Base-by-base conservation (phyloP, 73 alveolate species). In the Symbiodinium pilosum region DNA sequence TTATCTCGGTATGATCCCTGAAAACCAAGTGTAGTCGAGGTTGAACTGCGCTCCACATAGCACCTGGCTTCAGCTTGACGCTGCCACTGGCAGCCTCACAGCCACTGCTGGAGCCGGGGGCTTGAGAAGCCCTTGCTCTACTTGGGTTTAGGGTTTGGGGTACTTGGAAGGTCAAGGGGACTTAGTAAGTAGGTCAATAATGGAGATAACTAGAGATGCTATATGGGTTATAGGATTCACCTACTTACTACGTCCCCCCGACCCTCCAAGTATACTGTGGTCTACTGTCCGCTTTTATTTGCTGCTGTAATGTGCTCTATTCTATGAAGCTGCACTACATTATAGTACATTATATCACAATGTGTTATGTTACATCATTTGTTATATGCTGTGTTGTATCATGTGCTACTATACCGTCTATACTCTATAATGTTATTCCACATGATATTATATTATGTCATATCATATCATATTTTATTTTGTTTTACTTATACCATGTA, bases 71-170 rank as follows among this genome's bases (percentile, higher is more conserved):
- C 34, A 16, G 75, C 75, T 56, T 34, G 75, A 56, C 32, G 75
- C 75, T 30, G 75, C 36, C 75, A 56, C 75, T 30, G 75, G 75
- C 28, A 56, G 75, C 75, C 75, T 56, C 75, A 56, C 75, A 56
- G 32, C 34, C 36, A 18, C 75, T 11, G 75, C 75, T 16, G 75
- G 26, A 34, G 75, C 75, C 11, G 38, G 75, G 14, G 73, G 28
- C 4, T 51, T 24, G 68, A 24, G 68, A 24, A 51, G 68, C 28
- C 28, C 21, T 51, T 2, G 21, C n/a, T n/a, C 28, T 16, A 24
- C 21, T 51, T 51, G 4, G 68, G 71, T 4, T 54, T 4, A 54
- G 71, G 73, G 73, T 54, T 54, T 5, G 30, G 73, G 73, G 73
- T 54, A 24, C 24, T 0, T 24, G 73, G 73, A n/a, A 30, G 71